These are phyloP conservation scores for Penicillium mononematosum DNA, from an alignment of 495 filamentous ascomycete genomes.

Conservation along the genomic window DNA sequence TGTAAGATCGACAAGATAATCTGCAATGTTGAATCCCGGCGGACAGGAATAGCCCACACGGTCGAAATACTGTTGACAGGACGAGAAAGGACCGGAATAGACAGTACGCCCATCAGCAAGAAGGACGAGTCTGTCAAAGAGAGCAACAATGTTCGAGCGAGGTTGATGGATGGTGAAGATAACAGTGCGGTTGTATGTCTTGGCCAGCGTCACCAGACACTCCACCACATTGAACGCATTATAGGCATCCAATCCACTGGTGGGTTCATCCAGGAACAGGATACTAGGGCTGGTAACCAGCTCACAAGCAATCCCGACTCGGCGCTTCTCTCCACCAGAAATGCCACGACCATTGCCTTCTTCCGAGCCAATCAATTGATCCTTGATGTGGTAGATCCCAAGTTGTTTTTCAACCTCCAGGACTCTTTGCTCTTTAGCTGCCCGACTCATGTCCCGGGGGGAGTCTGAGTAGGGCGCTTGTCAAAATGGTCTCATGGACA, in stretches of 20 bases:
- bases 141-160: slow-evolving; percentile 98
- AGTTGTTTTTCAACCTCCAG: slow-evolving; percentile 93
- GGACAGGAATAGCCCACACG: slow-evolving; percentile 87
- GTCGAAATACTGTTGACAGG: slow-evolving; percentile 91
- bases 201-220: slow-evolving; percentile 90
- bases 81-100: slow-evolving; percentile 86
- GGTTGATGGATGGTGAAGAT: slow-evolving; percentile 99
- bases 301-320: slow-evolving; percentile 96
- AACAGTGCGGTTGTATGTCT: slow-evolving; percentile 92
- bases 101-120: slow-evolving; percentile 87
- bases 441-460: slow-evolving; percentile 86
- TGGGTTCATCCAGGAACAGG: slow-evolving; percentile 95
- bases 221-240: slow-evolving; percentile 98
- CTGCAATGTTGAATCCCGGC: slow-evolving; percentile 97
- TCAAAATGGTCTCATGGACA: slow-evolving; percentile 96
- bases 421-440: slow-evolving; percentile 84
- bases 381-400: slow-evolving; percentile 85
- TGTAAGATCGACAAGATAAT: slow-evolving; percentile 94
- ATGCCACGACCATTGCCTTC: slow-evolving; percentile 93
- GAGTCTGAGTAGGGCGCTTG: slow-evolving; percentile 84
- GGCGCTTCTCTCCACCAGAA: slow-evolving; percentile 92
- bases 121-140: slow-evolving; percentile 91
- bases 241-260: slow-evolving; percentile 90
- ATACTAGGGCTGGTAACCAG: slow-evolving; percentile 97
- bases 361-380: slow-evolving; percentile 96